A percentile compares a stretch with the other conserved stretches of the same genome.
Conservation (phyloP, 345 rosid species). For the Clarkia xantiana region DNA sequence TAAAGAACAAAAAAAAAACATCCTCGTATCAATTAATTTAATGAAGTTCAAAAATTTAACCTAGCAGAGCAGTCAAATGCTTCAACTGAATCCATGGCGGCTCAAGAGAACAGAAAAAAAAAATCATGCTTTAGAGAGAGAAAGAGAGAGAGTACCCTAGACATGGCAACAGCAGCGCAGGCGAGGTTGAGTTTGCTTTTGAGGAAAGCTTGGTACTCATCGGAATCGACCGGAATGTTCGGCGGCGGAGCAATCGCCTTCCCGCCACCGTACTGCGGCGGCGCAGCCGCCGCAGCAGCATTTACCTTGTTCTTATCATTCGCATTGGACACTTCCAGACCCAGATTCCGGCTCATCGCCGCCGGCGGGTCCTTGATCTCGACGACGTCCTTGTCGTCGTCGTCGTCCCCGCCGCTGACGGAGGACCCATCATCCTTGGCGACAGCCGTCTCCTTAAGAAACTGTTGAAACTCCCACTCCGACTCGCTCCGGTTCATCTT, state of each 20-base stretch:
- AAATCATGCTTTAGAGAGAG: too few species aligned
- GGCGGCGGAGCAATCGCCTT: background rate
- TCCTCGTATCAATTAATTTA: too few species aligned
- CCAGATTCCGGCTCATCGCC: slow-evolving; percentile 1
- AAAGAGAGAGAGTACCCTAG: slow-evolving; percentile 24
- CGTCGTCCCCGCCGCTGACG: slow-evolving; percentile 9
- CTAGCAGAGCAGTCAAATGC: too few species aligned
- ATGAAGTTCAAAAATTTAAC: too few species aligned
- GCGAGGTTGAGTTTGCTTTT: slow-evolving; percentile 48
- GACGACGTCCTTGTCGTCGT: slow-evolving; percentile 15
- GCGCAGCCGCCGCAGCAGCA: background rate
- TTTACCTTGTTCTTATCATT: background rate
- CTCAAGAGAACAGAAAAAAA: too few species aligned
- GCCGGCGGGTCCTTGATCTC: slow-evolving; percentile 15
- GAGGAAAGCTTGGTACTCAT: slow-evolving; percentile 39
- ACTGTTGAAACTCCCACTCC: slow-evolving; percentile 68
- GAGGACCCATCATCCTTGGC: slow-evolving; percentile 11
- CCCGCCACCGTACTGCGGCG: background rate
- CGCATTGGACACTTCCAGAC: slow-evolving; percentile 1
- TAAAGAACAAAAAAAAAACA: too few species aligned
- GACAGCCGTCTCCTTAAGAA: slow-evolving; percentile 34
- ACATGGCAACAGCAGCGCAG: slow-evolving; percentile 57
- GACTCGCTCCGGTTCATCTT: slow-evolving; percentile 50
- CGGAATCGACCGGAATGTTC: slow-evolving; percentile 20
- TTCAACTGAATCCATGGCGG: too few species aligned